Conservation (phyloP, 805 yeast genomes). For the Yamadazyma olivae region DNA sequence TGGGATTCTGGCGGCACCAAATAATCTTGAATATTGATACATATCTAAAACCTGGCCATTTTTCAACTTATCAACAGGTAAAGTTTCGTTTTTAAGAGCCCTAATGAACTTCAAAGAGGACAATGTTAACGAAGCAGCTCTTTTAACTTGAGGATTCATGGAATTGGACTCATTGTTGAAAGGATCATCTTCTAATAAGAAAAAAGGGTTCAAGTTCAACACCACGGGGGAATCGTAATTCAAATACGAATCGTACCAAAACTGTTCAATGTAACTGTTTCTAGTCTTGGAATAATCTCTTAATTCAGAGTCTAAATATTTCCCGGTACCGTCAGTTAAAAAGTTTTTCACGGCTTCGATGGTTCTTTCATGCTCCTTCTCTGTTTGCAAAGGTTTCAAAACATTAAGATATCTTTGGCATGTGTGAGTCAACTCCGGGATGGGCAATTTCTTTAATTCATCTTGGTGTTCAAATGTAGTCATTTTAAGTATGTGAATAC, state of each 20-base stretch:
- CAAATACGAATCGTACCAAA: constrained; percentile 90
- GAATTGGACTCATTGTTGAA: constrained; percentile 56
- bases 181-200: constrained; percentile 88
- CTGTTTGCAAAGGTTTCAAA: constrained; percentile 79
- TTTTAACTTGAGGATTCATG: constrained; percentile 56
- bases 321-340: constrained; percentile 47
- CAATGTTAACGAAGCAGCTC: constrained; percentile 77
- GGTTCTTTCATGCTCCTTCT: constrained; percentile 63
- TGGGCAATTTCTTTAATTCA: constrained; percentile 65
- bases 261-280: constrained; percentile 85
- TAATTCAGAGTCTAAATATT: constrained; percentile 62
- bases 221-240: constrained; percentile 89
- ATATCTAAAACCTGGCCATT: constrained; percentile 70
- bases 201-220: constrained; percentile 87
- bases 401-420: constrained; percentile 63
- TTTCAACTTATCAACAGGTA: constrained; percentile 67
- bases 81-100: constrained; percentile 71
- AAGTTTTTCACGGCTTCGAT: constrained; percentile 54
- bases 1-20: constrained; percentile 87
- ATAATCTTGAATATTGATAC: constrained; percentile 86
- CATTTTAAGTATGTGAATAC: no score
- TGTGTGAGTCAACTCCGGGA: constrained; percentile 71
- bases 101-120: constrained; percentile 78
- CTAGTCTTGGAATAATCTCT: constrained; percentile 59
- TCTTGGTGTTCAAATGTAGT: constrained; percentile 53